Evolutionary conservation across 225 moss, liverwort and hornwort species (phyloP), one percentile per base, ranked within the genome.

Genomic region (Physcomitrellopsis africana): DNA sequence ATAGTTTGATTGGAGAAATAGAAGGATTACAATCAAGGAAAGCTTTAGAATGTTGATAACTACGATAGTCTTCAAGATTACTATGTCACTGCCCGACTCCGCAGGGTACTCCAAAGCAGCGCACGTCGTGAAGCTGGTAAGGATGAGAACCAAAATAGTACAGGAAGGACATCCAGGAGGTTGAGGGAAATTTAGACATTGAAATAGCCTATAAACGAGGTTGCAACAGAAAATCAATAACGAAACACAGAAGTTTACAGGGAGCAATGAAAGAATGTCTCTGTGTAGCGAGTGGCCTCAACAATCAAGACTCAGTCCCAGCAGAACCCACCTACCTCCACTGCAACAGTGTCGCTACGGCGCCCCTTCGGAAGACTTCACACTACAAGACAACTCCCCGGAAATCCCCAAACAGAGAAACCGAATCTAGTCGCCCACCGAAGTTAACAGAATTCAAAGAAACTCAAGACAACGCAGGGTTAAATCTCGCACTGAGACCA

Each of bases 401-500:
- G 10, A 45, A 65, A 46, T 27, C 18, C 57, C 8, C 15, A 10
- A 14, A 4, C 32, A 37, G 32, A 37, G 32, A 37, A 37, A 37
- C 32, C 32, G 32, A 37, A 4, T 37, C 32, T 37, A 37, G 32
- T 7, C 7, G 65, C 64, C 43, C 48, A 27, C 18, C 19, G 32
- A 37, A 37, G 32, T 27, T 19, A 45, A 65, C 46, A 48, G 51
- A 69, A 22, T 44, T 19, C 54, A 63, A 42, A 62, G 54, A 54
- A 51, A 54, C 68, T 62, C 53, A 52, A 52, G 46, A 27, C 29
- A 47, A 46, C 64, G 29, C 55, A 44, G 48, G 1, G 18, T 44
- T 44, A 72, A 27, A 52, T 72, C 15, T 55, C 63, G 62, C 77
- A 46, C 24, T 24, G 29, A 63, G 37, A 49, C 49, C 32, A 41